Conservation (phyloP, 2,329 filamentous ascomycete species). For the Stemphylium vesicarium region DNA sequence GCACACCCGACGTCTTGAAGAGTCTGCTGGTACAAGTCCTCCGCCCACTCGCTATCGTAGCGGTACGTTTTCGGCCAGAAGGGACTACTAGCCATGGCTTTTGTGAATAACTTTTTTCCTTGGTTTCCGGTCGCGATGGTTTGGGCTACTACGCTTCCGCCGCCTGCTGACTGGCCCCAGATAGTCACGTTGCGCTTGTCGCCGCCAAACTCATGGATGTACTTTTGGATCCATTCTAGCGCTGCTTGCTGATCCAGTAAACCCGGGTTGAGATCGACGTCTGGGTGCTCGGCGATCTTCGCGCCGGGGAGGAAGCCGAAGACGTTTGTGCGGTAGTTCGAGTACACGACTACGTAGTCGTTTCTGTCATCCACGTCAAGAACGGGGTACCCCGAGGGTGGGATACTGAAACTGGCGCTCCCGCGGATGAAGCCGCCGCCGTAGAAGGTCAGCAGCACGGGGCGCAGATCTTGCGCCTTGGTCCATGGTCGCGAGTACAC, state of each 20-base stretch:
- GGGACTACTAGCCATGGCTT: slow-evolving; percentile 60
- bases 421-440: slow-evolving; percentile 68
- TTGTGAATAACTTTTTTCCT: slow-evolving; percentile 55
- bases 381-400: slow-evolving; percentile 64
- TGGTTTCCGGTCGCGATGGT: slow-evolving; percentile 57
- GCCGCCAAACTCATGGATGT: slow-evolving; percentile 62
- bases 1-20: slow-evolving; percentile 57
- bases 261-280: slow-evolving; percentile 59
- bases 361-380: slow-evolving; percentile 61
- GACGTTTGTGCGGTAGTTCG: slow-evolving; percentile 64
- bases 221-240: slow-evolving; percentile 60
- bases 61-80: slow-evolving; percentile 67
- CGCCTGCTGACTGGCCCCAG: slow-evolving; percentile 63
- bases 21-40: slow-evolving; percentile 58
- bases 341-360: slow-evolving; percentile 59
- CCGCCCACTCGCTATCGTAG: slow-evolving; percentile 59
- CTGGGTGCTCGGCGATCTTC: slow-evolving; percentile 54
- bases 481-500: slow-evolving; percentile 66
- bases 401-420: slow-evolving; percentile 60
- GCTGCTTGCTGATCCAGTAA: slow-evolving; percentile 61
- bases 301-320: slow-evolving; percentile 62
- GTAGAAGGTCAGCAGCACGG: slow-evolving; percentile 66
- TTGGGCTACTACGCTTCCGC: slow-evolving; percentile 60
- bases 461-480: slow-evolving; percentile 50
- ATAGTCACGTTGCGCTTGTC: slow-evolving; percentile 61